These are phyloP conservation scores for Lentithecium fluviatile DNA, from an alignment of 495 filamentous ascomycete species.

Conservation along the genomic window DNA sequence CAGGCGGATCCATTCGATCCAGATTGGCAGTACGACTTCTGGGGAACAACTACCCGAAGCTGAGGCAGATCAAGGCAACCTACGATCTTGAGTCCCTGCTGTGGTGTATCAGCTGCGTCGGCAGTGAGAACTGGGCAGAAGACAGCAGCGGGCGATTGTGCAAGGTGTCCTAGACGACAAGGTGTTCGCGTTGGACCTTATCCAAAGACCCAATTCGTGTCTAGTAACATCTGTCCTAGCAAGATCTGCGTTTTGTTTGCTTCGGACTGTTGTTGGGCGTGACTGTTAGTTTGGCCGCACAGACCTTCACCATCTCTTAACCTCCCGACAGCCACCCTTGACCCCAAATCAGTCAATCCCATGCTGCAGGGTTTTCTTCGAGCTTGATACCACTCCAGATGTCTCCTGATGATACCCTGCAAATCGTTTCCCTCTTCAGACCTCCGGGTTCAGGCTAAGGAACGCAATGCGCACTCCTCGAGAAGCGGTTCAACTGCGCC, in stretches of 20 bases:
- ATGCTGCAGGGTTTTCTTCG: no score
- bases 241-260: no score
- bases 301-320: no score
- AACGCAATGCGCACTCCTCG: not conserved
- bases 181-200: no score
- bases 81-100: not conserved
- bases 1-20: slow-evolving; percentile 4
- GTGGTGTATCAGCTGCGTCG: not conserved
- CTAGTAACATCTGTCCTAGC: no score
- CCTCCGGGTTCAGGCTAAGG: not conserved
- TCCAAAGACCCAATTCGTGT: no score
- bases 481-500: not conserved
- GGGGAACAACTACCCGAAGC: not conserved
- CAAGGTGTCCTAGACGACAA: no score
- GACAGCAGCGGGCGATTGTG: not conserved
- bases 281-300: no score
- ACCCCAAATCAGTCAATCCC: no score
- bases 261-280: no score
- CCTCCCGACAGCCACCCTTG: no score
- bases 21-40: slow-evolving; percentile 3
- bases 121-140: not conserved
- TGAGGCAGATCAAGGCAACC: slow-evolving; percentile 1
- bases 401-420: not conserved
- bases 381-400: no score
- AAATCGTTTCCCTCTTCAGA: not conserved